A percentile compares a stretch with the other conserved stretches of the same genome.
These are phyloP conservation scores for Mangifera indica DNA, from an alignment of 345 rosid genomes.

Conservation along the genomic window DNA sequence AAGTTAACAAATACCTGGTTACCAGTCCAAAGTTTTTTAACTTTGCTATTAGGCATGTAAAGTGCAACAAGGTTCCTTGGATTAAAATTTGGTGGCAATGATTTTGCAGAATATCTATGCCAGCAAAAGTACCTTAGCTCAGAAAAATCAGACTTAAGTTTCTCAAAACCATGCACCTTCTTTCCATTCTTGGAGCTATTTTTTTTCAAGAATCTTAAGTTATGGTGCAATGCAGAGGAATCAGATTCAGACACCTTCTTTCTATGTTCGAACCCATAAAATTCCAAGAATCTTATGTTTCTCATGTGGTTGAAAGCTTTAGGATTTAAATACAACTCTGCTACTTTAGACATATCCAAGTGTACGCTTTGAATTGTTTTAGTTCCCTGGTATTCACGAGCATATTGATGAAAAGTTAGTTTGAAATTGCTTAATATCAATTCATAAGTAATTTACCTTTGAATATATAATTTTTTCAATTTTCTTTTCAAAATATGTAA, in stretches of 20 bases:
- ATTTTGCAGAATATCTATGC: too few species aligned
- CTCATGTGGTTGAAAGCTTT: not conserved
- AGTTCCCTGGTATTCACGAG: not conserved
- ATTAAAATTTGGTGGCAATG: too few species aligned
- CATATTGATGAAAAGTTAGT: not conserved
- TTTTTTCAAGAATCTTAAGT: conserved; percentile 2
- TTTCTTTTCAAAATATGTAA: not conserved
- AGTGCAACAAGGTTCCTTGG: too few species aligned
- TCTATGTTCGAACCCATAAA: not conserved
- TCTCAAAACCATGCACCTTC: not conserved
- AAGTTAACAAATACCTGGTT: too few species aligned
- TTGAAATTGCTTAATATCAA: too few species aligned
- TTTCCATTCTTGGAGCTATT: not conserved
- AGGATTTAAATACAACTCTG: not conserved
- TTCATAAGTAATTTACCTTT: not conserved
- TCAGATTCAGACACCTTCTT: not conserved
- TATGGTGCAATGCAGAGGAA: not conserved
- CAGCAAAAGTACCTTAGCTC: too few species aligned
- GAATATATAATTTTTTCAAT: conserved; percentile 8
- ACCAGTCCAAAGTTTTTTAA: too few species aligned
- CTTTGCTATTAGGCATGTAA: too few species aligned
- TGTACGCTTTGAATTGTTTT: not conserved
- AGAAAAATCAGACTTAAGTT: too few species aligned
- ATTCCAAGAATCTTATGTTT: not conserved
- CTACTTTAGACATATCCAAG: not conserved